Evolutionary conservation across 1,139 yeast genomes (phyloP).

Genomic region (Blastobotrys ciferrii): DNA sequence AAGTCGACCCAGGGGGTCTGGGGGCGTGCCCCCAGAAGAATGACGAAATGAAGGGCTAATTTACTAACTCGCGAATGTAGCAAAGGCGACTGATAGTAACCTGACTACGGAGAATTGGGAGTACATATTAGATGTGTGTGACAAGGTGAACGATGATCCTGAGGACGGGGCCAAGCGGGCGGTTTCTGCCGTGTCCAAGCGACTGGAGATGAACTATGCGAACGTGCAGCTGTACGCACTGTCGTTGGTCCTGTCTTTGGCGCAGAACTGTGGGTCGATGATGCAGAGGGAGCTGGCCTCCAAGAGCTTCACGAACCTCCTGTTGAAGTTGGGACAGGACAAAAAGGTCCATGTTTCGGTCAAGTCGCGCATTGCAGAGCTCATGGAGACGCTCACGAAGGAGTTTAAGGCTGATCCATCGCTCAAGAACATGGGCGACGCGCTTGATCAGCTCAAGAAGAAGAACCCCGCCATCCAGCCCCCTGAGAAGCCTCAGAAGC

Average conservation of each 20-base stretch:
- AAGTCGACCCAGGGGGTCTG: too few relatives aligned
- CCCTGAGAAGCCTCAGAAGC: slow-evolving; percentile 65
- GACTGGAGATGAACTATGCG: slow-evolving; percentile 67
- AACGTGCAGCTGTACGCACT: slow-evolving; percentile 74
- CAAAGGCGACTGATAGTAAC: slow-evolving; percentile 81
- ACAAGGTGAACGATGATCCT: slow-evolving; percentile 69
- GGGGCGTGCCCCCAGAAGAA: too few relatives aligned
- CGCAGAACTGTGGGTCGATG: slow-evolving; percentile 91
- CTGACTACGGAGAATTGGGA: slow-evolving; percentile 85
- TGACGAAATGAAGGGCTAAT: too few relatives aligned
- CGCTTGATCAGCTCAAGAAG: slow-evolving; percentile 40
- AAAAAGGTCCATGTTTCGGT: slow-evolving; percentile 62
- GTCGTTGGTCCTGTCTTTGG: slow-evolving; percentile 69
- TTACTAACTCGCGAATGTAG: slow-evolving; percentile 19
- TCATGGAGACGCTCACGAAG: slow-evolving; percentile 59
- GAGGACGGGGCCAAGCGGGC: slow-evolving; percentile 59
- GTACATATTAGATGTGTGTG: slow-evolving; percentile 77
- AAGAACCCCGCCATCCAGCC: slow-evolving; percentile 38
- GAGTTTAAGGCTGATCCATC: slow-evolving; percentile 70
- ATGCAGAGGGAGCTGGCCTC: slow-evolving; percentile 81
- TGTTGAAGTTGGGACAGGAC: slow-evolving; percentile 58
- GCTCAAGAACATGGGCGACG: slow-evolving; percentile 62
- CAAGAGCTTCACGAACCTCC: slow-evolving; percentile 56
- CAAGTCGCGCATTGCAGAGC: slow-evolving; percentile 63
- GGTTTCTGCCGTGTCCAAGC: slow-evolving; percentile 47